phyloP scores from a whole-genome alignment of 2,329 filamentous ascomycete species.

The Knoxdaviesia capensis region DNA sequence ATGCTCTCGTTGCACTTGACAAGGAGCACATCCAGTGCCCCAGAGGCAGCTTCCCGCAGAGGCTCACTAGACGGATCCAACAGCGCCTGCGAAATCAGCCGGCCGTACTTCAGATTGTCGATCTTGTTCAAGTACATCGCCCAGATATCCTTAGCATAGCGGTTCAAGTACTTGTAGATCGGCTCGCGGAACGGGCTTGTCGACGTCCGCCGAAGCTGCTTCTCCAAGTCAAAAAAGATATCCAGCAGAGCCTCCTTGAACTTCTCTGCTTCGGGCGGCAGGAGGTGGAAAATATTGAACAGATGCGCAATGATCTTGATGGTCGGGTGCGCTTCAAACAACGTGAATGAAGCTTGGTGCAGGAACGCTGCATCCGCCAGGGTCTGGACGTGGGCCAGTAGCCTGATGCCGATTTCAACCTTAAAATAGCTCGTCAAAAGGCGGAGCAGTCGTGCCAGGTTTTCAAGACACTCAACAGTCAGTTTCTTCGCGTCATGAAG shows the following conservation, averaged over 20 bases:
- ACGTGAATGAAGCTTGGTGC: slow-evolving; percentile 82
- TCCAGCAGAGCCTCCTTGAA: slow-evolving; percentile 86
- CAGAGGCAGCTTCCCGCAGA: slow-evolving; percentile 53
- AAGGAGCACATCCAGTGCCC: slow-evolving; percentile 54
- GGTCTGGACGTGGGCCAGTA: slow-evolving; percentile 85
- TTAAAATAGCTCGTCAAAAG: slow-evolving; percentile 97
- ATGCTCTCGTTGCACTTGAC: slow-evolving; percentile 43
- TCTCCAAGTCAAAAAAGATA: slow-evolving; percentile 74
- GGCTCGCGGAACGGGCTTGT: slow-evolving; percentile 83
- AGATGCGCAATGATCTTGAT: slow-evolving; percentile 94
- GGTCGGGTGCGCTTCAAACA: slow-evolving; percentile 77
- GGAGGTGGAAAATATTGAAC: slow-evolving; percentile 91
- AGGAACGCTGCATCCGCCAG: slow-evolving; percentile 65
- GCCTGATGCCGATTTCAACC: slow-evolving; percentile 79
- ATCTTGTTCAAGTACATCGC: slow-evolving; percentile 57
- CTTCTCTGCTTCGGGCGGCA: slow-evolving; percentile 71
- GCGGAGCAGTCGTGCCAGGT: slow-evolving; percentile 71
- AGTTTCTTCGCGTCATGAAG: slow-evolving; percentile 84
- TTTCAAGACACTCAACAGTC: slow-evolving; percentile 75
- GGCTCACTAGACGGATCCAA: slow-evolving; percentile 52
- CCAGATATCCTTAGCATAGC: slow-evolving; percentile 81
- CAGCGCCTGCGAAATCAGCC: slow-evolving; percentile 78
- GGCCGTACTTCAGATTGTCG: slow-evolving; percentile 70
- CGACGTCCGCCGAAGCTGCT: slow-evolving; percentile 65
- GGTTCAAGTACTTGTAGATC: slow-evolving; percentile 80